Percentiles rank a stretch among this genome's conserved stretches.
Conservation (phyloP, 208 protist genomes). For the Acanthamoeba rhysodes region DNA sequence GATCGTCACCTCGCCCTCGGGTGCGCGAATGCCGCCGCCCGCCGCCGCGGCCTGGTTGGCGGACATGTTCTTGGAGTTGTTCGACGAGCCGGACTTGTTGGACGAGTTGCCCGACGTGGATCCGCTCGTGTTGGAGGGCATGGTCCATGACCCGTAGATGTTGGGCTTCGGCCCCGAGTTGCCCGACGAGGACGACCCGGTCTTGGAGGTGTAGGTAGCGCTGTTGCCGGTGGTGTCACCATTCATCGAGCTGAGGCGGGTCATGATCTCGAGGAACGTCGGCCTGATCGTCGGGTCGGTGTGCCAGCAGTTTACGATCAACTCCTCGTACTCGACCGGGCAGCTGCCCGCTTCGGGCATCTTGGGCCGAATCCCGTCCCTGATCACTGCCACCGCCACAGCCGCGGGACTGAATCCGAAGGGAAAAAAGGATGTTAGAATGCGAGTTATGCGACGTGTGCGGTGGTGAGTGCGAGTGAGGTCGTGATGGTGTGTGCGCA, state of each 20-base stretch:
- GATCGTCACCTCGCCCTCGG: conserved; percentile 61
- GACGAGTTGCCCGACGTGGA: conserved; percentile 21
- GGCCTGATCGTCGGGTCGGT: conserved; percentile 44
- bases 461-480: no score
- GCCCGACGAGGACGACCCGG: conserved; percentile 25
- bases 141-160: neutral
- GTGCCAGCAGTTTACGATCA: conserved; percentile 61
- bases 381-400: conserved; percentile 46
- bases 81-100: conserved; percentile 10
- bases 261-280: conserved; percentile 72
- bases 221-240: conserved; percentile 18
- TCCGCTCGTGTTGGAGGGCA: neutral
- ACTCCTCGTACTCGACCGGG: conserved; percentile 60
- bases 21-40: neutral
- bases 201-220: conserved; percentile 47
- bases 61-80: neutral
- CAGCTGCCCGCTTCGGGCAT: neutral
- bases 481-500: neutral
- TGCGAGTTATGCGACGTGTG: no score
- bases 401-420: neutral
- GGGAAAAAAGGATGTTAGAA: neutral
- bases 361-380: conserved; percentile 30
- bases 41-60: neutral
- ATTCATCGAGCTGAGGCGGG: conserved; percentile 40
- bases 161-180: neutral